Conservation (phyloP, 306 rosid genomes). For the Psophocarpus tetragonolobus region DNA sequence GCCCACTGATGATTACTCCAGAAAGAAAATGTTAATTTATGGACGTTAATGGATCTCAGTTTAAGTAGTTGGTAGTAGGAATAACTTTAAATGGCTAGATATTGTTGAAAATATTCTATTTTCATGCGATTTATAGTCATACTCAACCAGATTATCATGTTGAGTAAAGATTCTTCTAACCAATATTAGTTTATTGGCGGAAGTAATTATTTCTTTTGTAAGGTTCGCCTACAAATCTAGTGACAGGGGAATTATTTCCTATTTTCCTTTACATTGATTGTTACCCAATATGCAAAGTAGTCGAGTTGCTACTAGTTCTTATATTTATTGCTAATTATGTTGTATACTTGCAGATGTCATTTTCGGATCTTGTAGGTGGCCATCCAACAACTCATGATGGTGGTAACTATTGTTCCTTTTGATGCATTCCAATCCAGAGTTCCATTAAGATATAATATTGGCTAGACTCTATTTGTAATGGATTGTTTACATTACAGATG, state of each 20-base stretch:
- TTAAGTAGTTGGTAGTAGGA: neutral
- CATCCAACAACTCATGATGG: neutral
- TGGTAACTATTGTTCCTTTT: slow-evolving; percentile 1
- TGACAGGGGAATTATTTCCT: no score
- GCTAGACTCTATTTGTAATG: neutral
- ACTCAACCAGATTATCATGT: neutral
- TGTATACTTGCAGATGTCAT: slow-evolving; percentile 76
- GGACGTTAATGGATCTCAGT: neutral
- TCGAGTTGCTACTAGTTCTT: neutral
- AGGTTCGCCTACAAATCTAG: neutral
- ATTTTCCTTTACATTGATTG: neutral
- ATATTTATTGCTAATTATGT: slow-evolving; percentile 26
- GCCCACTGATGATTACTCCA: neutral
- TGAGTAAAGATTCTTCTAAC: neutral
- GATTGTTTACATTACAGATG: neutral
- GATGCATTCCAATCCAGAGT: neutral
- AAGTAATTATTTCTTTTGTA: neutral
- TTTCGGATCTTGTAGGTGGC: slow-evolving; percentile 68
- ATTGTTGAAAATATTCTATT: neutral
- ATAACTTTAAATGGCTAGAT: neutral
- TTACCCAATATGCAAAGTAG: neutral
- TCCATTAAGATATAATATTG: slow-evolving; percentile 3
- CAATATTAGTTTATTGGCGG: neutral
- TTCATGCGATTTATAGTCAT: neutral
- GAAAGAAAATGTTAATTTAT: slow-evolving; percentile 3